Conservation (phyloP, 73 alveolate species). For the Halteria grandinella region DNA sequence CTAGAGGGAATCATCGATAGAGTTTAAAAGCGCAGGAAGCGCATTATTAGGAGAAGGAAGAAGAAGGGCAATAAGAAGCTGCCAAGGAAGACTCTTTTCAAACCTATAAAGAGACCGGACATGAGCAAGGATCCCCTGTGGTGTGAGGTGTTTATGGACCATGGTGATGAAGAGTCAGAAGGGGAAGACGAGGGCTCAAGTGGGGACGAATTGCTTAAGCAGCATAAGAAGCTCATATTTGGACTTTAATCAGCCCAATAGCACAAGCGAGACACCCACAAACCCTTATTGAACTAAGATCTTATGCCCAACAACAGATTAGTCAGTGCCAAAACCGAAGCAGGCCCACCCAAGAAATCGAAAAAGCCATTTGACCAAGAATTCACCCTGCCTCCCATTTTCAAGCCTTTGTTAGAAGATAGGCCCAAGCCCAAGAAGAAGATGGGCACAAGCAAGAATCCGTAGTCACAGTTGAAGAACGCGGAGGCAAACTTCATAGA, state of each 20-base stretch:
- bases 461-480: neutral
- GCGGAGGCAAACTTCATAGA: slow-evolving; percentile 38
- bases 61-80: slow-evolving; percentile 68
- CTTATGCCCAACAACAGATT: neutral
- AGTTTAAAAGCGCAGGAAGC: slow-evolving; percentile 60
- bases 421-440: neutral
- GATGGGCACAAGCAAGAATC: neutral
- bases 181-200: too few relatives aligned
- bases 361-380: slow-evolving; percentile 6
- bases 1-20: slow-evolving; percentile 55
- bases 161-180: slow-evolving; percentile 10
- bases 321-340: neutral
- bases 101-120: slow-evolving; percentile 56
- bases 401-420: slow-evolving; percentile 39
- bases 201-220: too few relatives aligned
- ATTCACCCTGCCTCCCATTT: slow-evolving; percentile 46
- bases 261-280: too few relatives aligned
- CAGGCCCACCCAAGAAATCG: neutral
- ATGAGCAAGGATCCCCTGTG: slow-evolving; percentile 66
- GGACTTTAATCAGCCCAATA: too few relatives aligned
- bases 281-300: too few relatives aligned
- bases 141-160: slow-evolving; percentile 68
- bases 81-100: slow-evolving; percentile 68
- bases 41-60: slow-evolving; percentile 69
- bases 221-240: too few relatives aligned